Conservation (phyloP, 257 asterid genomes). For the Nicotiana noctiflora region DNA sequence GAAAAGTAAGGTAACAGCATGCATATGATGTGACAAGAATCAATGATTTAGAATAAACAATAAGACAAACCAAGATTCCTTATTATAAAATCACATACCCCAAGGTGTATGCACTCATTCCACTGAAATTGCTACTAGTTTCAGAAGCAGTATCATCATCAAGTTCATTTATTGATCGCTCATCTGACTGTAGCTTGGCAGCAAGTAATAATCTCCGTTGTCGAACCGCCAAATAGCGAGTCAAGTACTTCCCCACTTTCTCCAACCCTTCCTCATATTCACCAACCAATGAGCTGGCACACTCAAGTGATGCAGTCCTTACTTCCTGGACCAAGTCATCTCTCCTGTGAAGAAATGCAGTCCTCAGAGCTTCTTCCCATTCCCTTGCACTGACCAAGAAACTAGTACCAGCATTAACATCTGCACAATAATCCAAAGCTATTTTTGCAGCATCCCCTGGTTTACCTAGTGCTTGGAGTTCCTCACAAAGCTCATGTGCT, state of each 20-base stretch:
- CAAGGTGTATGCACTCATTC: conserved; percentile 94
- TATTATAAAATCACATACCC: conserved; percentile 42
- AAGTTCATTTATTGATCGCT: conserved; percentile 39
- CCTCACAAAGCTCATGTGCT: conserved; percentile 88
- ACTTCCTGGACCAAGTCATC: conserved; percentile 63
- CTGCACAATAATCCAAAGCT: conserved; percentile 79
- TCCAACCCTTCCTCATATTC: conserved; percentile 82
- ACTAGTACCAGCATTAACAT: conserved; percentile 48
- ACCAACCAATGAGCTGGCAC: conserved; percentile 54
- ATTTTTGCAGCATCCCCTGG: conserved; percentile 88
- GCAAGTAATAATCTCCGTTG: conserved; percentile 89
- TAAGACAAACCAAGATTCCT: neutral
- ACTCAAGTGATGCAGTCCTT: conserved; percentile 71
- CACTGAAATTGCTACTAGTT: conserved; percentile 91
- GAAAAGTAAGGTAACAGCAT: conserved; percentile 6
- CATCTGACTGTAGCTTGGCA: conserved; percentile 73
- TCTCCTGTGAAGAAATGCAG: conserved; percentile 61
- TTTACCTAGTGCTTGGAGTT: conserved; percentile 86
- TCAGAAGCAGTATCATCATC: conserved; percentile 93
- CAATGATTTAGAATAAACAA: neutral
- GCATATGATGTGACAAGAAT: neutral
- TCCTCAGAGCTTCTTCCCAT: conserved; percentile 94
- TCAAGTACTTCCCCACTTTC: conserved; percentile 83
- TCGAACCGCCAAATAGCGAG: conserved; percentile 84
- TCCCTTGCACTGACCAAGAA: conserved; percentile 79